A percentile compares a stretch with the other conserved stretches of the same genome.
phyloP scores from a whole-genome alignment of 306 rosid species.

The Prunus fruticosa region DNA sequence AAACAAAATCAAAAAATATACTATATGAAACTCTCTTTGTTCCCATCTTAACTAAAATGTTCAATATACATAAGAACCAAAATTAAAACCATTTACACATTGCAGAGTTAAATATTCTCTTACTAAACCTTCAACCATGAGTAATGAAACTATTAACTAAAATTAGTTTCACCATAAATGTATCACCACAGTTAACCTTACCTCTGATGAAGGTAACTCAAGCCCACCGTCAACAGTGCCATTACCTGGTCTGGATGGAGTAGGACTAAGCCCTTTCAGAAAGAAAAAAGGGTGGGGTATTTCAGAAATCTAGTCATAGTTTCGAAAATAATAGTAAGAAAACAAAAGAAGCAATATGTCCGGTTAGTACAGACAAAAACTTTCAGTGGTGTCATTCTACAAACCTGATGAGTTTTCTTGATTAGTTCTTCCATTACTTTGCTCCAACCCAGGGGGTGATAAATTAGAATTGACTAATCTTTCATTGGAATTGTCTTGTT shows the following conservation, averaged over 20 bases:
- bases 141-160: neutral
- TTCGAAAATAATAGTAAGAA: conserved; percentile 19
- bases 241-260: conserved; percentile 58
- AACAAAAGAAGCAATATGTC: neutral
- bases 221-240: conserved; percentile 50
- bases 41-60: neutral
- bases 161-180: neutral
- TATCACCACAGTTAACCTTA: conserved; percentile 25
- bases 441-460: conserved; percentile 58
- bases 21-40: neutral
- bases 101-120: neutral
- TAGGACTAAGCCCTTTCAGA: conserved; percentile 51
- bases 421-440: conserved; percentile 58
- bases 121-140: neutral
- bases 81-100: neutral
- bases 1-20: neutral
- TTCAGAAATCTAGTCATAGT: conserved; percentile 32
- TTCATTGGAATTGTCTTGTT: conserved; percentile 59
- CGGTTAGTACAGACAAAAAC: neutral
- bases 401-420: conserved; percentile 71
- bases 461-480: conserved; percentile 53
- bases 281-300: conserved; percentile 12
- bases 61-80: neutral
- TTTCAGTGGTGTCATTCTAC: conserved; percentile 25
- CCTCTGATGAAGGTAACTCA: conserved; percentile 80